Conservation (phyloP, 1,284 basidiomycete species). For the Sutorius eximius region DNA sequence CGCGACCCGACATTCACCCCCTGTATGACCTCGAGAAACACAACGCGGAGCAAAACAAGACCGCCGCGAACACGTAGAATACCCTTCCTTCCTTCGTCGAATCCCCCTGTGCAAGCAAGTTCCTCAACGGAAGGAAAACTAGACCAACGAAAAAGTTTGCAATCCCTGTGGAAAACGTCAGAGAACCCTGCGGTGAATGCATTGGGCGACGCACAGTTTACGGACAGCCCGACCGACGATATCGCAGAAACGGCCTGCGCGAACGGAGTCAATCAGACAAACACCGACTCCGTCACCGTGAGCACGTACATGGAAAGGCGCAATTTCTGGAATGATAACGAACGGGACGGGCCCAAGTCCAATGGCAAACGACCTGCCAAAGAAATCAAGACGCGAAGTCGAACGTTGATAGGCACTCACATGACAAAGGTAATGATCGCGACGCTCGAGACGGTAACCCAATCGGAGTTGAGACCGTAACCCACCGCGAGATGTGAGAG, state of each 20-base stretch:
- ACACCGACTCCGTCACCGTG: neutral
- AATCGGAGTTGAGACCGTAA: conserved; percentile 65
- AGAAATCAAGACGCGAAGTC: conserved; percentile 1
- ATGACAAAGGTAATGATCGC: conserved; percentile 84
- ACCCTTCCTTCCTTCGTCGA: conserved; percentile 72
- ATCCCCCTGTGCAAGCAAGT: conserved; percentile 66
- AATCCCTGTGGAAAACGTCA: conserved; percentile 55
- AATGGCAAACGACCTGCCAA: conserved; percentile 74
- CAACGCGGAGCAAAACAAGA: conserved; percentile 42
- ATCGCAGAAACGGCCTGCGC: conserved; percentile 78
- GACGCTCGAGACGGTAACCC: conserved; percentile 65
- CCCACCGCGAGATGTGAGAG: conserved; percentile 70
- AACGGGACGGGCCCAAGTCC: conserved; percentile 94
- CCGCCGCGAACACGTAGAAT: conserved; percentile 74
- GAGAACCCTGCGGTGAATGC: neutral
- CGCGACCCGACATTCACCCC: conserved; percentile 15
- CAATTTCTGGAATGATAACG: conserved; percentile 89
- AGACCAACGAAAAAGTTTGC: conserved; percentile 82
- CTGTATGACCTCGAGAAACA: conserved; percentile 44
- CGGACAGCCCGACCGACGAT: conserved; percentile 78
- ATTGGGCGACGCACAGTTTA: conserved; percentile 65
- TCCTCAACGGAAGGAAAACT: conserved; percentile 79
- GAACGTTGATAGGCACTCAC: conserved; percentile 42
- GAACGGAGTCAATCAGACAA: neutral
- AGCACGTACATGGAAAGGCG: conserved; percentile 68